Evolutionary conservation across 2,329 filamentous ascomycete species (phyloP).

Genomic region (Exophiala phaeomuriformis): DNA sequence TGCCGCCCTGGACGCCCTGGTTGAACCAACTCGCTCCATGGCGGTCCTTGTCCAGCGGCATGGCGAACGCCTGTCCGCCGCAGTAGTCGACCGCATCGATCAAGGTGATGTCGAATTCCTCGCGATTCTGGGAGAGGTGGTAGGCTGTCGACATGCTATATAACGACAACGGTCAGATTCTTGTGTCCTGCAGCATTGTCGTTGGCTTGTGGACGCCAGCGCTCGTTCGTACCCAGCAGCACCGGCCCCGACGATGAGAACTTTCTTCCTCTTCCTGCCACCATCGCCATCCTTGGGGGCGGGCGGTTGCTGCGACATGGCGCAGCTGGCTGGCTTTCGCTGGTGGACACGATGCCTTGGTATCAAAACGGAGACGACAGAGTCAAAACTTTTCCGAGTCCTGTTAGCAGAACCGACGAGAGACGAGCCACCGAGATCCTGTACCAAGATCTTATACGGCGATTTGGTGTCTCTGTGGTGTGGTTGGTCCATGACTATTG

Average conservation of each 20-base stretch:
- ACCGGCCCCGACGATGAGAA: conserved; percentile 56
- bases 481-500: not conserved
- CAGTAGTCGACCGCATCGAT: conserved; percentile 53
- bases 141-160: conserved; percentile 42
- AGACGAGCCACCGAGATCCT: too few relatives aligned
- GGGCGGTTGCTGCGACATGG: conserved; percentile 18
- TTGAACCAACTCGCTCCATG: conserved; percentile 56
- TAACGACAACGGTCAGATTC: too few relatives aligned
- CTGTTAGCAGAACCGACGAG: too few relatives aligned
- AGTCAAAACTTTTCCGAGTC: too few relatives aligned
- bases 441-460: too few relatives aligned
- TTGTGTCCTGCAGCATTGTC: not conserved
- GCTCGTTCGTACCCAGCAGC: conserved; percentile 46
- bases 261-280: conserved; percentile 35
- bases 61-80: conserved; percentile 55
- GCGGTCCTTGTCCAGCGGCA: conserved; percentile 48
- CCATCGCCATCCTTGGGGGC: conserved; percentile 20
- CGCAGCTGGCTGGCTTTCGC: not conserved
- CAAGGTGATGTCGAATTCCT: conserved; percentile 59
- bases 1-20: conserved; percentile 56
- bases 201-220: too few relatives aligned
- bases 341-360: too few relatives aligned
- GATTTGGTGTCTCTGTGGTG: not conserved
- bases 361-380: too few relatives aligned
- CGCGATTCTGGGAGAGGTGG: conserved; percentile 57